phyloP scores from a whole-genome alignment of 73 alveolate genomes.

The Symbiodinium natans region DNA sequence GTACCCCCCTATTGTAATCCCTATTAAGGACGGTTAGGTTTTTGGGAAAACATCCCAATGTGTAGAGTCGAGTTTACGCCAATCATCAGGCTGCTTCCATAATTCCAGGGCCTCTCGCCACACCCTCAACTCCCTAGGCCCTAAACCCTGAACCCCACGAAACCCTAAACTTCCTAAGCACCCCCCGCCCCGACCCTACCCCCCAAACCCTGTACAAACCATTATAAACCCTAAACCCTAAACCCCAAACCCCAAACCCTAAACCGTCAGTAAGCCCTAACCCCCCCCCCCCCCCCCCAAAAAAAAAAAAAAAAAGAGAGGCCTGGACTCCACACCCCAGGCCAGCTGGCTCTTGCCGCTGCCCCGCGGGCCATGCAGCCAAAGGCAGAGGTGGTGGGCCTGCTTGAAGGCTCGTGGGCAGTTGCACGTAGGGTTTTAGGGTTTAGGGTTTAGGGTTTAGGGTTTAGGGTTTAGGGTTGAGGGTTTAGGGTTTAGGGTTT shows the following conservation, averaged over 20 bases:
- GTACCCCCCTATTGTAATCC: too few species aligned
- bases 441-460: background rate
- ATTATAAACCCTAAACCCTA: background rate
- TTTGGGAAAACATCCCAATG: too few species aligned
- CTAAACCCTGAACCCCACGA: too few species aligned
- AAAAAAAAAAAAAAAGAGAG: too few species aligned
- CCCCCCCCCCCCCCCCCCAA: too few species aligned
- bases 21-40: too few species aligned
- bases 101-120: too few species aligned
- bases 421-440: background rate
- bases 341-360: slow-evolving; percentile 75
- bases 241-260: background rate
- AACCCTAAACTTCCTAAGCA: too few species aligned
- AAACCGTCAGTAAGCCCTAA: background rate
- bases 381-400: slow-evolving; percentile 63
- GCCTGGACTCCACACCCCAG: background rate
- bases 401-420: background rate
- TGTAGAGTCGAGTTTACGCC: too few species aligned
- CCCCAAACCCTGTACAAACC: background rate
- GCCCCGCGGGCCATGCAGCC: slow-evolving; percentile 87
- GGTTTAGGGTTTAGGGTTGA: background rate
- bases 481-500: background rate
- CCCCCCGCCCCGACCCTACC: background rate
- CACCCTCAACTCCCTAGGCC: too few species aligned
- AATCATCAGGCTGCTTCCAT: too few species aligned